These are phyloP conservation scores for Cercospora sp. DNA, from an alignment of 2,329 filamentous ascomycete genomes.

Conservation along the genomic window DNA sequence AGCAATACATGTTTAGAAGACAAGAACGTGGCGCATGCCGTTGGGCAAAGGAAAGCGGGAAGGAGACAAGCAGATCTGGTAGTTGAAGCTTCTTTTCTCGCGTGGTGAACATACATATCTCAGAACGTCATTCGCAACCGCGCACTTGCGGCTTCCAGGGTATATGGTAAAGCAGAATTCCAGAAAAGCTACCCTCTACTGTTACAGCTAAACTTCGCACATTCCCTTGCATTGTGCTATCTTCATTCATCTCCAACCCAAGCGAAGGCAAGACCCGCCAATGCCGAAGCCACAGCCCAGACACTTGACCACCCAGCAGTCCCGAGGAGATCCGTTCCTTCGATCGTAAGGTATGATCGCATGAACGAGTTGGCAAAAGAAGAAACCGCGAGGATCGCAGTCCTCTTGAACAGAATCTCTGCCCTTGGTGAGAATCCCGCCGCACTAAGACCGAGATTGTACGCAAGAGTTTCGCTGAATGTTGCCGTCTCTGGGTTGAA, in stretches of 20 bases:
- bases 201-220: neutral
- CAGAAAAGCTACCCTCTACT: slow-evolving; percentile 3
- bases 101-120: neutral
- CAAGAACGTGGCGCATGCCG: neutral
- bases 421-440: slow-evolving; percentile 72
- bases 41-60: neutral
- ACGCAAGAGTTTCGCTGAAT: slow-evolving; percentile 67
- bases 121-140: neutral
- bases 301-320: slow-evolving; percentile 70
- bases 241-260: slow-evolving; percentile 49
- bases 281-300: slow-evolving; percentile 67
- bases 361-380: slow-evolving; percentile 59
- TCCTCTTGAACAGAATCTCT: slow-evolving; percentile 57
- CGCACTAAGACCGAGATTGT: slow-evolving; percentile 59
- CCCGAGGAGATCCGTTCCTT: slow-evolving; percentile 68
- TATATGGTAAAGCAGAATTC: slow-evolving; percentile 12
- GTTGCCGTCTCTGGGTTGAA: slow-evolving; percentile 67
- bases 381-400: slow-evolving; percentile 49
- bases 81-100: neutral
- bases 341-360: slow-evolving; percentile 65
- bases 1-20: neutral
- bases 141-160: slow-evolving; percentile 2
- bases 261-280: slow-evolving; percentile 59
- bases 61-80: neutral
- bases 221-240: neutral